phyloP scores from a whole-genome alignment of 192 early-diverging fungal species.

The Umbelopsis ramanniana region DNA sequence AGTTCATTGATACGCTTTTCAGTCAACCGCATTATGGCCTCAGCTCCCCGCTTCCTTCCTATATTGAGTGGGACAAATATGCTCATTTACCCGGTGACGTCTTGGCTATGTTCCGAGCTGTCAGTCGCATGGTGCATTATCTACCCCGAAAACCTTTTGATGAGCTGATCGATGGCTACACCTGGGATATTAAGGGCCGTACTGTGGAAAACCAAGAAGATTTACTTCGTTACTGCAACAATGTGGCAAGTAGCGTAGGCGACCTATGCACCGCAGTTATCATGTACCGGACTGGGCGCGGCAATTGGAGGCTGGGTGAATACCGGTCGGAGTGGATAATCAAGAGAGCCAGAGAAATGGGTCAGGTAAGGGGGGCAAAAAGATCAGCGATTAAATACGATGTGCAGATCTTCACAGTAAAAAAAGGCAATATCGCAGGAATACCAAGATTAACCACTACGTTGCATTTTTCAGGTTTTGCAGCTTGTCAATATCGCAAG shows the following conservation, averaged over 20 bases:
- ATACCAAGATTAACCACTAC: background rate
- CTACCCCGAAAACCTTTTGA: slow-evolving; percentile 29
- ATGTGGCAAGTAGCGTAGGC: slow-evolving; percentile 45
- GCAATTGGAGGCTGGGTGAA: slow-evolving; percentile 26
- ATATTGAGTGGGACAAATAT: slow-evolving; percentile 37
- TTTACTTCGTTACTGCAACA: slow-evolving; percentile 34
- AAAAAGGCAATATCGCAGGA: too few relatives aligned
- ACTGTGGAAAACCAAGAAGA: slow-evolving; percentile 29
- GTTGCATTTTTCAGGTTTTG: slow-evolving; percentile 15
- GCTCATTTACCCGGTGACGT: slow-evolving; percentile 5
- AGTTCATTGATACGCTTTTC: slow-evolving; percentile 37
- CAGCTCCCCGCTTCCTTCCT: background rate
- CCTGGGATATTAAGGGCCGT: slow-evolving; percentile 34
- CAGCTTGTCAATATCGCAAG: slow-evolving; percentile 58
- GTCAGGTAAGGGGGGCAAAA: slow-evolving; percentile 4
- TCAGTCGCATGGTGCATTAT: slow-evolving; percentile 31
- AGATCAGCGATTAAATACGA: background rate
- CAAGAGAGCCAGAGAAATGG: slow-evolving; percentile 41
- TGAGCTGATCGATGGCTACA: slow-evolving; percentile 41
- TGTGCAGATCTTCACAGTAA: background rate
- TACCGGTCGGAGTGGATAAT: slow-evolving; percentile 28
- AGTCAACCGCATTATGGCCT: background rate
- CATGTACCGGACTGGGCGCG: slow-evolving; percentile 31
- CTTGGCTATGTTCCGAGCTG: slow-evolving; percentile 29
- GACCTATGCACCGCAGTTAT: slow-evolving; percentile 45